phyloP scores from a whole-genome alignment of 2,329 filamentous ascomycete genomes.

The Diaporthe citri region DNA sequence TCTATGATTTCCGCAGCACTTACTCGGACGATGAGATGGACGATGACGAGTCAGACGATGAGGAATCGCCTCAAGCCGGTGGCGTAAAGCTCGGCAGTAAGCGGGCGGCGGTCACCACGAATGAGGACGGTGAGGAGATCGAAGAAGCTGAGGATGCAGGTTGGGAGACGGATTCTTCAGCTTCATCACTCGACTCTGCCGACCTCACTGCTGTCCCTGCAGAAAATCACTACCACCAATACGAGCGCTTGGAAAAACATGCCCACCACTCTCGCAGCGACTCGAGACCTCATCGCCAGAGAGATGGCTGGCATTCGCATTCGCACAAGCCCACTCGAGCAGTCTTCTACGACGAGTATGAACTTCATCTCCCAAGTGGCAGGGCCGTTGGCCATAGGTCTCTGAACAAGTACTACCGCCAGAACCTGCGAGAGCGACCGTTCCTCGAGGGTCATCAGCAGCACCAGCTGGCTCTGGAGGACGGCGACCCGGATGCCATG shows the following conservation, averaged over 20 bases:
- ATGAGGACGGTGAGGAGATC: conserved; percentile 63
- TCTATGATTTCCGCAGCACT: conserved; percentile 96
- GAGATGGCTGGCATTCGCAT: conserved; percentile 85
- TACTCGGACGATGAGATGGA: conserved; percentile 86
- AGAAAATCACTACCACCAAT: conserved; percentile 77
- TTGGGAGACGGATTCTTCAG: conserved; percentile 95
- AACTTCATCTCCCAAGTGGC: conserved; percentile 92
- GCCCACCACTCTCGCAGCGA: conserved; percentile 81
- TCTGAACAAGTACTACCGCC: conserved; percentile 87
- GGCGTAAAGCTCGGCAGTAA: conserved; percentile 79
- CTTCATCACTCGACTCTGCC: conserved; percentile 88
- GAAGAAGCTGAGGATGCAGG: conserved; percentile 75
- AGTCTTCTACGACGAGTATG: conserved; percentile 92
- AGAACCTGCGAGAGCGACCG: conserved; percentile 90
- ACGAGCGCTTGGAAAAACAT: conserved; percentile 78
- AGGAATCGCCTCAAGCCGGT: conserved; percentile 60
- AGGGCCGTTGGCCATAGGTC: conserved; percentile 91
- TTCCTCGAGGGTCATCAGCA: conserved; percentile 78
- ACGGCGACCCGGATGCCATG: conserved; percentile 46
- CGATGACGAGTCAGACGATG: conserved; percentile 72
- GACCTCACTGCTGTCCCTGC: conserved; percentile 85
- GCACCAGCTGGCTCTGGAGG: conserved; percentile 67
- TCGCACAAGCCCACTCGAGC: conserved; percentile 81
- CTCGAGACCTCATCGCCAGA: conserved; percentile 78
- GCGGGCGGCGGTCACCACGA: conserved; percentile 65